A percentile compares a stretch with the other conserved stretches of the same genome.
Evolutionary conservation across 306 rosid genomes (phyloP).

Genomic region (Begonia fuchsioides): DNA sequence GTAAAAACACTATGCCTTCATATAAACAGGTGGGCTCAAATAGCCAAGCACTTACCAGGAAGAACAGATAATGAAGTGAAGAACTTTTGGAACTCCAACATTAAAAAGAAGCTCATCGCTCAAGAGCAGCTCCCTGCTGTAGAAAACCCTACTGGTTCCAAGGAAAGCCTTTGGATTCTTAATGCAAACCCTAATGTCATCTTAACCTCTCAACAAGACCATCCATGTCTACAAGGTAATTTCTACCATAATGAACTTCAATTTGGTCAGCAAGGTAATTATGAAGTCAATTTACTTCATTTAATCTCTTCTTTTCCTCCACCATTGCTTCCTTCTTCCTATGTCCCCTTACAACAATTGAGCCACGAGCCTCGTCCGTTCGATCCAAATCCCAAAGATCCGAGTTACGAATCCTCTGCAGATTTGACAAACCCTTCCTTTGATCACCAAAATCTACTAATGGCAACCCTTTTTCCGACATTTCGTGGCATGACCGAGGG

Average conservation of each 20-base stretch:
- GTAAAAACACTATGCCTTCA: neutral
- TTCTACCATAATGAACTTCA: conserved; percentile 15
- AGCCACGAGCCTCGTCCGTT: conserved; percentile 20
- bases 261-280: conserved; percentile 3
- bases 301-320: conserved; percentile 20
- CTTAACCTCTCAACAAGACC: conserved; percentile 22
- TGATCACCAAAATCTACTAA: conserved; percentile 11
- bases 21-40: conserved; percentile 79
- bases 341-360: conserved; percentile 27
- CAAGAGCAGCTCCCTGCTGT: conserved; percentile 38
- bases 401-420: conserved; percentile 18
- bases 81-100: conserved; percentile 97
- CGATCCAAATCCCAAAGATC: conserved; percentile 24
- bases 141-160: conserved; percentile 15
- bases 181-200: conserved; percentile 38
- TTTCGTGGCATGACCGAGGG: conserved; percentile 22
- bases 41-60: conserved; percentile 70
- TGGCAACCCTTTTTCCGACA: conserved; percentile 23
- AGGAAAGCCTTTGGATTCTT: conserved; percentile 42
- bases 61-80: conserved; percentile 40
- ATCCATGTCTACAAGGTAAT: conserved; percentile 23
- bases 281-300: conserved; percentile 16
- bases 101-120: conserved; percentile 73
- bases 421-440: conserved; percentile 14
- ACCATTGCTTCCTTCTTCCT: conserved; percentile 20